Evolutionary conservation across 345 rosid genomes (phyloP), one percentile per base, ranked within the genome.

Genomic region (Geranium brycei): DNA sequence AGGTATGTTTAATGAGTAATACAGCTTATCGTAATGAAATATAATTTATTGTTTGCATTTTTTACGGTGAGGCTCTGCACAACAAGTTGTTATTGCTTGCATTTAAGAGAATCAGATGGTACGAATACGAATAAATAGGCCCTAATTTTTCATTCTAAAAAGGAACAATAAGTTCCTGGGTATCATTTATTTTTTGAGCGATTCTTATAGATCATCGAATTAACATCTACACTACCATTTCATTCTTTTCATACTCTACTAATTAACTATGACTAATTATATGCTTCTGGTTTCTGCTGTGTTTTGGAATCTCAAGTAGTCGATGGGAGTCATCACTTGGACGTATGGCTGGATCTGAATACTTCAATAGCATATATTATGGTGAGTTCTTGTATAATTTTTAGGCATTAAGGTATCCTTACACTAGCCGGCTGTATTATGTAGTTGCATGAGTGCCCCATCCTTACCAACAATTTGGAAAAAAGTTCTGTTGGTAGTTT

Each of bases 321-420:
- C 81, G 91, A 68, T 90, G 96, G 96, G 97, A 88, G 23, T 83
- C 95, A 58, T 83, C 99, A 66, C 67, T 79, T 62, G 76, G 91
- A 64, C 95, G 92, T 65, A 70, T 77, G 83, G 79, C 92, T 57
- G 92, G 89, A 75, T 77, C 99, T 71, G 95, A 88, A 63, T 83
- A 85, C 87, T 85, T 81, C 78, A 86, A 73, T 76, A 80, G 78
- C 69, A 73, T 79, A 60, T 82, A 82, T 61, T 85, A 83, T 51
- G 87, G 96, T 88, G 71, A 78, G 80, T 55, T 66, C 61, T 56
- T 57, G 14, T 31, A 19, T 15, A 28, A 1, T 10, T 51, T 64
- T 17, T 47, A 31, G 7, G 17, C 17, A 17, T 35, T 35, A 35
- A 35, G 41, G 30, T 7, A 17, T 63, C 35, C 47, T 41, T 51